These are phyloP conservation scores for Kurtzmaniella cleridarum DNA, from an alignment of 805 yeast genomes.

Conservation along the genomic window DNA sequence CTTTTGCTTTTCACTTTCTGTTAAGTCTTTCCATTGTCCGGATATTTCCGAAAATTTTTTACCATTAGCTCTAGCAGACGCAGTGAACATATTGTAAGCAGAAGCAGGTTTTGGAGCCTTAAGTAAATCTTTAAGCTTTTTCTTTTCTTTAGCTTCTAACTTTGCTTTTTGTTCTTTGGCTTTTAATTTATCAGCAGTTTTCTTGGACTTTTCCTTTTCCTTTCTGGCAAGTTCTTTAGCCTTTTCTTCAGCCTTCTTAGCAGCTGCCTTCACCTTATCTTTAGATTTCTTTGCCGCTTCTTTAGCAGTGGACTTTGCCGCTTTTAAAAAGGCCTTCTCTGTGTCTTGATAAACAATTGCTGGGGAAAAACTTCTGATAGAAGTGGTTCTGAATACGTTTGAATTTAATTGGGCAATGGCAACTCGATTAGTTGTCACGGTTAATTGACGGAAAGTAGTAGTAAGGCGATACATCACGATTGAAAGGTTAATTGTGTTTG, in stretches of 20 bases:
- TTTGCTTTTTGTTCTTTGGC: constrained; percentile 5
- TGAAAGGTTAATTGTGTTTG: no score
- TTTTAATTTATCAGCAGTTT: constrained; percentile 6
- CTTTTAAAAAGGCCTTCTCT: constrained; percentile 10
- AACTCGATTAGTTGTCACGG: no score
- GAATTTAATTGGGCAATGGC: no score
- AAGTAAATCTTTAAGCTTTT: constrained; percentile 5
- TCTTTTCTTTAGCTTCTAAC: constrained; percentile 11
- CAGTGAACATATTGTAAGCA: constrained; percentile 1
- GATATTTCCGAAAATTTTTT: constrained; percentile 12
- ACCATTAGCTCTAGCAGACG: constrained; percentile 1
- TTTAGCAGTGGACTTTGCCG: constrained; percentile 9
- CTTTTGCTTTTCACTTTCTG: constrained; percentile 22
- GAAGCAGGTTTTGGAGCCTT: constrained; percentile 6
- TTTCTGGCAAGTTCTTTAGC: background rate
- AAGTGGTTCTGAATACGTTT: constrained; percentile 1
- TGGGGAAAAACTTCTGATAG: background rate
- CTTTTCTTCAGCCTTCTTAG: constrained; percentile 2
- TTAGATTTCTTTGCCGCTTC: constrained; percentile 8
- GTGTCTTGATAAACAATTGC: constrained; percentile 4
- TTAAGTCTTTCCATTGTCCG: constrained; percentile 21
- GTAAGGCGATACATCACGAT: no score
- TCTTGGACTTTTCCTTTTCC: constrained; percentile 5
- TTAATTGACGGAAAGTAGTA: no score
- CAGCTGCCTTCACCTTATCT: constrained; percentile 8